Conservation (phyloP, 371 early-diverging fungal genomes). For the Rhizopus arrhizus region DNA sequence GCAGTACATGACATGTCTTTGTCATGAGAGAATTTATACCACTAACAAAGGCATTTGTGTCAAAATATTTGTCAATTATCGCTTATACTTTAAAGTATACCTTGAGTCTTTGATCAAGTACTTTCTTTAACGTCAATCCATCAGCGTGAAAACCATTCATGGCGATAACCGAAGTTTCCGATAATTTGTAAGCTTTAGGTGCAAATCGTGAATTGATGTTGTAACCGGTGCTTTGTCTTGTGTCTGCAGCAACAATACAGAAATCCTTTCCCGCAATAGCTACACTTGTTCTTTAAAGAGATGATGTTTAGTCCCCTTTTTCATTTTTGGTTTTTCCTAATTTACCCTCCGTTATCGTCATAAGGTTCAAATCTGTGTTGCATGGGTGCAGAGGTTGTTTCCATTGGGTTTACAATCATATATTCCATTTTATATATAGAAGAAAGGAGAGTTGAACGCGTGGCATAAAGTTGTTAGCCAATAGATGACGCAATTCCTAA, state of each 20-base stretch:
- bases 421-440: constrained; percentile 26
- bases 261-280: constrained; percentile 96
- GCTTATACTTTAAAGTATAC: constrained; percentile 41
- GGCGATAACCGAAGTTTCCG: constrained; percentile 87
- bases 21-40: constrained; percentile 91
- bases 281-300: constrained; percentile 76
- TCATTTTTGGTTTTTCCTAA: background rate
- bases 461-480: constrained; percentile 2
- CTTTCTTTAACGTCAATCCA: constrained; percentile 82
- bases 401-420: constrained; percentile 36
- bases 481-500: constrained; percentile 8
- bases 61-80: background rate
- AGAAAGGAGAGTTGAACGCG: constrained; percentile 11
- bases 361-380: constrained; percentile 79
- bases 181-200: constrained; percentile 91
- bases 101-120: constrained; percentile 86
- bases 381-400: constrained; percentile 50
- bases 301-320: background rate
- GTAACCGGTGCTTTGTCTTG: constrained; percentile 96
- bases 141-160: constrained; percentile 97
- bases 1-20: constrained; percentile 87
- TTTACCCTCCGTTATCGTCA: constrained; percentile 78
- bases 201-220: constrained; percentile 93
- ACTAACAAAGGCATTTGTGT: constrained; percentile 47
- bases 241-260: constrained; percentile 95